phyloP scores from a whole-genome alignment of 257 asterid species.

The Solanum dulcamara region DNA sequence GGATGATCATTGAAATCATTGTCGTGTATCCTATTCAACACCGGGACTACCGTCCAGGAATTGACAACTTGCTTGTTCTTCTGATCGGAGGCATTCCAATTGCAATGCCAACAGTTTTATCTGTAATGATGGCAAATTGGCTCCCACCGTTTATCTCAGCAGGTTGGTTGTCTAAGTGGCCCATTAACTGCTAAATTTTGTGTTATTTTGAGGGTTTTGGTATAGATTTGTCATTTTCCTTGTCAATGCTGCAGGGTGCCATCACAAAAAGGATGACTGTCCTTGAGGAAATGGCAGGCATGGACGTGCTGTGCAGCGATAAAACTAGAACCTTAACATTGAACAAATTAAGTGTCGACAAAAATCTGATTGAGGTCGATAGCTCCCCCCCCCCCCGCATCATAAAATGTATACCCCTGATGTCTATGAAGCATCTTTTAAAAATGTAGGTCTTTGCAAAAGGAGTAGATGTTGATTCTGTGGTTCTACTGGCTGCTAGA shows the following conservation, averaged over 20 bases:
- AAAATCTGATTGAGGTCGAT: slow-evolving; percentile 70
- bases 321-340: slow-evolving; percentile 84
- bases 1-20: slow-evolving; percentile 74
- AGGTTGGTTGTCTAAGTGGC: slow-evolving; percentile 27
- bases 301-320: background rate
- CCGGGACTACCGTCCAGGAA: slow-evolving; percentile 79
- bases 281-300: too few relatives aligned
- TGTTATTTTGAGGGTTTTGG: background rate
- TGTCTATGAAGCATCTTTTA: too few relatives aligned
- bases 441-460: slow-evolving; percentile 18
- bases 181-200: background rate
- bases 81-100: too few relatives aligned
- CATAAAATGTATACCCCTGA: too few relatives aligned
- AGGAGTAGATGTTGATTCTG: slow-evolving; percentile 57
- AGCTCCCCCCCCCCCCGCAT: too few relatives aligned
- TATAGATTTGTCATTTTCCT: background rate
- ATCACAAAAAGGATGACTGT: too few relatives aligned
- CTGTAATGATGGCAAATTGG: slow-evolving; percentile 98
- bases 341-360: slow-evolving; percentile 90
- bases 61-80: slow-evolving; percentile 93
- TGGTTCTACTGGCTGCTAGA: slow-evolving; percentile 75
- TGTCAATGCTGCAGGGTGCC: slow-evolving; percentile 24
- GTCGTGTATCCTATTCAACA: slow-evolving; percentile 94
- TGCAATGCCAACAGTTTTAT: slow-evolving; percentile 43
- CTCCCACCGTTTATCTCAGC: slow-evolving; percentile 92